Base-by-base conservation (phyloP, 139 green algal genomes). In the Coccomyxa sp. region DNA sequence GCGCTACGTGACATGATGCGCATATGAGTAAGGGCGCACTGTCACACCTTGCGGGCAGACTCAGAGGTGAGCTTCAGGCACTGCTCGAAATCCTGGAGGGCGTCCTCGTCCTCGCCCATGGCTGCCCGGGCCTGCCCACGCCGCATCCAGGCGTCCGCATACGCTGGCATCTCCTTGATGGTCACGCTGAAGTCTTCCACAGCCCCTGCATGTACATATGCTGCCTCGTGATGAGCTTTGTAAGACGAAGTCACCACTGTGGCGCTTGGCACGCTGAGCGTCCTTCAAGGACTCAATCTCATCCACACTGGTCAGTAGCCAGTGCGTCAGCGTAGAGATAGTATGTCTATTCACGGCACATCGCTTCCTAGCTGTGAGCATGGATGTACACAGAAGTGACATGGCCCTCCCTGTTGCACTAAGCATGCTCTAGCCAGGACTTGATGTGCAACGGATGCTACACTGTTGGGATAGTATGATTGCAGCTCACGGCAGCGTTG, bases 131-230 rank as follows among this genome's bases (percentile, higher is more conserved):
- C 93, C 82, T 97, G 92, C 0, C 87, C 90, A 12, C 93, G 83
- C 31, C 93, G 84, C 85, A 95, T 95, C 84, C 88, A 95, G 24
- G 85, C 89, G 82, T 97, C 93, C 24, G 78, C 58, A 73, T 91
- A 93, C 29, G 39, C 70, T 2, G 93, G 93, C 77, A 89, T 84
- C 44, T 89, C 39, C 50, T 89, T 77, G 39, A 96, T 93, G n/a
- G 93, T 90, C 12, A 79, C 80, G 10, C 33, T 87, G 75, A 97
- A 97, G 83, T 97, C 93, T 6, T 89, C 83, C 16, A 94, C 79
- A 9, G 92, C 90, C 6, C 77, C 90, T 92, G 86, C 64, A 78
- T 31, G 16, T 68, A 22, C 37, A 68, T 36, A 68, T 33, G 39
- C 22, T 41, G 38, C 14, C 8, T 8, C 8, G 7, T 7, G 34